Conservation (phyloP, 768 basidiomycete species). For the Hygrocybe coccinea region DNA sequence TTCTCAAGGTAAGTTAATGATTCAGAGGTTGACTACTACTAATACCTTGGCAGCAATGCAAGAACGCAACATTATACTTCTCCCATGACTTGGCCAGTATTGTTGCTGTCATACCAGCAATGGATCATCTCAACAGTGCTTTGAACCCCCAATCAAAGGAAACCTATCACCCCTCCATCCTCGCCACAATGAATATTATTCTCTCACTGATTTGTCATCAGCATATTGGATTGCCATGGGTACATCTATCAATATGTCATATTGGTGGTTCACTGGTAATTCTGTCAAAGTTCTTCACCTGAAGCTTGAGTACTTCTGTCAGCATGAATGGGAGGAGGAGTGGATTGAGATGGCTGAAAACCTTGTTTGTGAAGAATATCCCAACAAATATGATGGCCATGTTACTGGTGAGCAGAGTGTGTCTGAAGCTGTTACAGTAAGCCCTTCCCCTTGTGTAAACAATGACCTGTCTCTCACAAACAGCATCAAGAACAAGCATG, state of each 20-base stretch:
- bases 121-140: constrained; percentile 28
- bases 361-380: constrained; percentile 18
- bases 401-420: neutral
- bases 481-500: neutral
- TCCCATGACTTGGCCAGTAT: constrained; percentile 15
- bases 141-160: constrained; percentile 6
- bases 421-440: neutral
- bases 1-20: constrained; percentile 19
- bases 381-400: neutral
- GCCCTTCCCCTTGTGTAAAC: neutral
- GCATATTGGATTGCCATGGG: constrained; percentile 36
- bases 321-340: constrained; percentile 17
- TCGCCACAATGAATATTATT: constrained; percentile 28
- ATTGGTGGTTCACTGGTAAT: neutral
- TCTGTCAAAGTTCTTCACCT: constrained; percentile 26
- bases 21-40: neutral
- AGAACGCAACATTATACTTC: constrained; percentile 9
- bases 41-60: neutral
- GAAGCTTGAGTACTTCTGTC: constrained; percentile 29
- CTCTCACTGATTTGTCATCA: constrained; percentile 28
- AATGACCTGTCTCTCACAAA: neutral
- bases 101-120: constrained; percentile 28
- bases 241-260: constrained; percentile 7
- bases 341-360: constrained; percentile 23
- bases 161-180: constrained; percentile 18